Percentiles rank a stretch among this genome's conserved stretches.
Evolutionary conservation across 176 grass and related monocot species (phyloP).

Genomic region (Oryza officinalis): DNA sequence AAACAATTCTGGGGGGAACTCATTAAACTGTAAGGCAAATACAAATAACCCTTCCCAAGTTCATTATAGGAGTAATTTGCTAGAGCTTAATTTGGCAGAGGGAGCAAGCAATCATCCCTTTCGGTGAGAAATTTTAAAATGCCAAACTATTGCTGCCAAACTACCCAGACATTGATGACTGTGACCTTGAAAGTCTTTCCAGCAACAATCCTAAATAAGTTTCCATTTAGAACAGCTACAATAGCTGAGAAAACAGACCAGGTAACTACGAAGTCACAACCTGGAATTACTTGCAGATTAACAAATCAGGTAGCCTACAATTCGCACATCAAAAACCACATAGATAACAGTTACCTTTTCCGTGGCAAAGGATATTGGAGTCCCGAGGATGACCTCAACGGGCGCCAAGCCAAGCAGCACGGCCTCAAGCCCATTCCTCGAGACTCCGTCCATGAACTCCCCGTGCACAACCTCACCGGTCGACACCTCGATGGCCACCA

Average conservation of each 20-base stretch:
- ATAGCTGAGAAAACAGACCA: not conserved
- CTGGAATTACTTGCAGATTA: not conserved
- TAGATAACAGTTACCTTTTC: conserved; percentile 56
- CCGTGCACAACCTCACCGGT: conserved; percentile 82
- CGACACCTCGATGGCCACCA: conserved; percentile 70
- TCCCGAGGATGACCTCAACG: conserved; percentile 74
- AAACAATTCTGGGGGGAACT: not conserved
- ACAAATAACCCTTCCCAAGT: conserved; percentile 15
- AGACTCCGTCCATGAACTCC: conserved; percentile 65
- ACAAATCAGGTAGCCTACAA: not conserved
- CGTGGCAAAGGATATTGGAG: conserved; percentile 55
- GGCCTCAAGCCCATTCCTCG: conserved; percentile 75
- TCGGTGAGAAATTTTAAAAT: not conserved
- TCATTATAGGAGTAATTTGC: not conserved
- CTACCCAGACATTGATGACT: not conserved
- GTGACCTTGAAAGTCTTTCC: not conserved
- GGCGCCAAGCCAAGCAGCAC: conserved; percentile 72
- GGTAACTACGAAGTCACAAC: not conserved
- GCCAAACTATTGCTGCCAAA: not conserved
- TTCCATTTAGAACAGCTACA: not conserved
- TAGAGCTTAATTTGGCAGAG: not conserved
- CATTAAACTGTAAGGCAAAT: not conserved
- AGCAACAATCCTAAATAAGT: not conserved
- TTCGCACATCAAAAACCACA: not conserved
- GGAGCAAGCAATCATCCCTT: not conserved